These are phyloP conservation scores for Fusarium illudens DNA, from an alignment of 2,329 filamentous ascomycete genomes.

Conservation along the genomic window DNA sequence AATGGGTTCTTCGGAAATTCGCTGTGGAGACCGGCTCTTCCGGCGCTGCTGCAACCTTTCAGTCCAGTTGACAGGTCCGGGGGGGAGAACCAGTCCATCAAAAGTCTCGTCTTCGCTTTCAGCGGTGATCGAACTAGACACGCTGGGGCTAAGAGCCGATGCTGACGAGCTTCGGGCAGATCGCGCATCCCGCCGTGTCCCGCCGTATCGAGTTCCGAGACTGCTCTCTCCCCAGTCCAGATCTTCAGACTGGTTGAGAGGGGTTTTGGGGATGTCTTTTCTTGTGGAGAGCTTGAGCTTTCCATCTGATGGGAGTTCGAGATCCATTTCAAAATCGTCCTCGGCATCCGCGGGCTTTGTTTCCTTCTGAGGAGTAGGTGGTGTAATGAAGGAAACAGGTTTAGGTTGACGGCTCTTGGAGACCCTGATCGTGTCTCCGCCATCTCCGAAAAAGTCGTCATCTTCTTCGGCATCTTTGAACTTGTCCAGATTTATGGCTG, in stretches of 20 bases:
- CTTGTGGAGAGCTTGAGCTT: slow-evolving; percentile 70
- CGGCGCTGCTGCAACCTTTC: slow-evolving; percentile 79
- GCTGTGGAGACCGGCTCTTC: slow-evolving; percentile 65
- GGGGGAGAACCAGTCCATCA: slow-evolving; percentile 86
- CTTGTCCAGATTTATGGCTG: slow-evolving; percentile 66
- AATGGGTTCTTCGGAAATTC: slow-evolving; percentile 52
- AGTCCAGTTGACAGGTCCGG: slow-evolving; percentile 82
- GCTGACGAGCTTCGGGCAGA: slow-evolving; percentile 86
- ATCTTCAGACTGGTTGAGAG: slow-evolving; percentile 72
- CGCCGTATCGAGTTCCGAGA: slow-evolving; percentile 87
- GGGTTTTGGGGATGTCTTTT: slow-evolving; percentile 70
- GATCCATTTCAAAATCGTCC: slow-evolving; percentile 76
- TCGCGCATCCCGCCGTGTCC: slow-evolving; percentile 80
- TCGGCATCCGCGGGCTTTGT: slow-evolving; percentile 50
- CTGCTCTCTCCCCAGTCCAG: slow-evolving; percentile 96
- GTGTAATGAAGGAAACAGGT: slow-evolving; percentile 62
- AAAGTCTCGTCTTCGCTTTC: slow-evolving; percentile 96
- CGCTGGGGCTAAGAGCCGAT: slow-evolving; percentile 89
- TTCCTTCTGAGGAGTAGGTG: slow-evolving; percentile 62
- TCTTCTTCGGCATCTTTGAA: slow-evolving; percentile 72
- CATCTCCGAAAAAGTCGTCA: slow-evolving; percentile 71
- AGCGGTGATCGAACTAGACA: slow-evolving; percentile 87
- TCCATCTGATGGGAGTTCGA: slow-evolving; percentile 74
- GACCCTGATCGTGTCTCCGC: slow-evolving; percentile 72
- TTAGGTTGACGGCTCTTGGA: slow-evolving; percentile 65